Percentiles rank a stretch among this genome's conserved stretches.
These are phyloP conservation scores for Adansonia madagascariensis DNA, from an alignment of 441 rosid species.

Conservation along the genomic window DNA sequence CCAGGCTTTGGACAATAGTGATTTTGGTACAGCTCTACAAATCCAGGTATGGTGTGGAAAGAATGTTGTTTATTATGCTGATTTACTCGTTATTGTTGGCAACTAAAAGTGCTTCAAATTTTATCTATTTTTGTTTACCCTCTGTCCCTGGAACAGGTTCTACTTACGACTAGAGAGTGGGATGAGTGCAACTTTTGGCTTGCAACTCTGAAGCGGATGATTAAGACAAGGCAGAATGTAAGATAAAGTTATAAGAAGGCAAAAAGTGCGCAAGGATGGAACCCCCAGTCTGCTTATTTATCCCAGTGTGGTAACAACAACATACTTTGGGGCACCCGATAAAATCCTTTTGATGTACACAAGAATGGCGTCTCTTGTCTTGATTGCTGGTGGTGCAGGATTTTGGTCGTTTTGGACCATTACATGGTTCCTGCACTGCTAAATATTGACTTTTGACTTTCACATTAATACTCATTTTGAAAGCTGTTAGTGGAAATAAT, in stretches of 20 bases:
- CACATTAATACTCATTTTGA: slow-evolving; percentile 24
- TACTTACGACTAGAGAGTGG: slow-evolving; percentile 94
- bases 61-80: slow-evolving; percentile 3
- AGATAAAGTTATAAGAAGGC: slow-evolving; percentile 47
- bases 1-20: slow-evolving; percentile 84
- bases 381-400: slow-evolving; percentile 33
- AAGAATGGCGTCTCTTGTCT: slow-evolving; percentile 28
- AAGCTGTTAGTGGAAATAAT: slow-evolving; percentile 36
- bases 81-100: not conserved
- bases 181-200: slow-evolving; percentile 99
- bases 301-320: slow-evolving; percentile 20
- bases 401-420: slow-evolving; percentile 27
- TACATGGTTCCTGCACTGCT: slow-evolving; percentile 15
- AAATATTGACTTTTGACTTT: slow-evolving; percentile 18
- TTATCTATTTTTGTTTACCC: not conserved
- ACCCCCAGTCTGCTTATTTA: slow-evolving; percentile 16
- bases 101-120: not conserved
- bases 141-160: slow-evolving; percentile 51
- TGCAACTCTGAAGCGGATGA: slow-evolving; percentile 89
- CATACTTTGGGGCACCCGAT: slow-evolving; percentile 15
- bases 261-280: not conserved
- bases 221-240: slow-evolving; percentile 78
- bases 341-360: slow-evolving; percentile 33
- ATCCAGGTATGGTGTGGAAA: slow-evolving; percentile 64
- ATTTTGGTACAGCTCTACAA: slow-evolving; percentile 79